A percentile compares a stretch with the other conserved stretches of the same genome.
phyloP scores from a whole-genome alignment of 176 grass and related monocot species.

The Paspalum vaginatum region DNA sequence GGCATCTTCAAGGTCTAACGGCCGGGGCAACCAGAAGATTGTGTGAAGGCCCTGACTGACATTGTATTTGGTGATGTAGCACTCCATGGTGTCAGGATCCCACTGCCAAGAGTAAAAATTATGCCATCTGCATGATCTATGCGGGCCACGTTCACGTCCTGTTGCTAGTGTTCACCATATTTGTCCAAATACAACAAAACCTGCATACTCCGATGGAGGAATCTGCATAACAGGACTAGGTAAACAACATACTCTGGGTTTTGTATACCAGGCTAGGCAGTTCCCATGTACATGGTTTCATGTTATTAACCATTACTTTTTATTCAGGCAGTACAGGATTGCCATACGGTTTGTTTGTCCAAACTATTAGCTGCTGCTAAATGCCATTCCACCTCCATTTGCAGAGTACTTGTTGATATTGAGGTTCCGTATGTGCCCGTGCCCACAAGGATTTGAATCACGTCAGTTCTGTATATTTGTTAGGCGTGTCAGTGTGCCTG shows the following conservation, averaged over 20 bases:
- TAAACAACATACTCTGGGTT: not conserved
- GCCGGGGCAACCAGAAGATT: not conserved
- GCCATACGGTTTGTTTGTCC: not conserved
- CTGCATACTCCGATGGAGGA: not conserved
- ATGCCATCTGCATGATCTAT: not conserved
- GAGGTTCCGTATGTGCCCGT: not conserved
- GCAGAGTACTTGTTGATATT: not conserved
- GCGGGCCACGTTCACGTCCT: not conserved
- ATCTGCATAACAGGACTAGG: not conserved
- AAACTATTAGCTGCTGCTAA: not conserved
- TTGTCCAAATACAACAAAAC: not conserved
- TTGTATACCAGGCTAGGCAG: not conserved
- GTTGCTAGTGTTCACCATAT: not conserved
- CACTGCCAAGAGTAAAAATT: not conserved
- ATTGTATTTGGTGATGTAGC: too few relatives aligned
- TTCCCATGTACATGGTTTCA: not conserved
- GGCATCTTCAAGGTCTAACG: not conserved
- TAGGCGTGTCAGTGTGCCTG: not conserved
- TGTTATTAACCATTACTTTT: not conserved
- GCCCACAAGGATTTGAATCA: not conserved
- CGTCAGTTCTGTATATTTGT: not conserved
- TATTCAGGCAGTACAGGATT: not conserved
- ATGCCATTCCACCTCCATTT: not conserved
- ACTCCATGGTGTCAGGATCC: not conserved
- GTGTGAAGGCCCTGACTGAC: not conserved